These are phyloP conservation scores for Ajuga reptans DNA, from an alignment of 305 asterid genomes.

Conservation along the genomic window DNA sequence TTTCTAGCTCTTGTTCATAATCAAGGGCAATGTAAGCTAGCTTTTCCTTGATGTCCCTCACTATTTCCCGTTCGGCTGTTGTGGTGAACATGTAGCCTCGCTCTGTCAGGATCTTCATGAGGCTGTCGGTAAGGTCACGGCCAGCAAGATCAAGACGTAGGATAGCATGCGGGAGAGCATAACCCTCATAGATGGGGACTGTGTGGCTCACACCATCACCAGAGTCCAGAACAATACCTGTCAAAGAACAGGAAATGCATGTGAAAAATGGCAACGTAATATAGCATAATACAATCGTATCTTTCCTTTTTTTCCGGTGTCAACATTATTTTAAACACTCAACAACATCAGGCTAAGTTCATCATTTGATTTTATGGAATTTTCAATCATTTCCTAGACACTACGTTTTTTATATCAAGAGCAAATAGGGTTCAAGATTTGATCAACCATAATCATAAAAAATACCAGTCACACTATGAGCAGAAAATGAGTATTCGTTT, in stretches of 20 bases:
- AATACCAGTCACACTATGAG: neutral
- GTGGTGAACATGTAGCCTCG: constrained; percentile 66
- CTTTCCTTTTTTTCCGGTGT: no score
- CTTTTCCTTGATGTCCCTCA: constrained; percentile 70
- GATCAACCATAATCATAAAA: neutral
- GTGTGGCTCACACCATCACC: constrained; percentile 78
- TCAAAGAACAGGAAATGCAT: neutral
- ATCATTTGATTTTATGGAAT: no score
- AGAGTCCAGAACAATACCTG: constrained; percentile 71
- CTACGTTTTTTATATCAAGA: neutral
- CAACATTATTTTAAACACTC: no score
- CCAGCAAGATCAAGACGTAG: constrained; percentile 73
- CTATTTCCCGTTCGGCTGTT: constrained; percentile 69
- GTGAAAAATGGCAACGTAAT: neutral
- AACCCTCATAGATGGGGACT: constrained; percentile 72
- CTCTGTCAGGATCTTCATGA: constrained; percentile 65
- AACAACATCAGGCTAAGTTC: no score
- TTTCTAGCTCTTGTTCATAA: constrained; percentile 70
- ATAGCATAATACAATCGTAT: neutral
- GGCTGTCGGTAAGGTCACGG: constrained; percentile 55
- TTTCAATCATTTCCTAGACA: neutral
- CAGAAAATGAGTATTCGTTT: neutral
- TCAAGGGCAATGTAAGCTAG: constrained; percentile 79
- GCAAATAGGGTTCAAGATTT: neutral
- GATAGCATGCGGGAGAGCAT: constrained; percentile 68